A percentile compares a stretch with the other conserved stretches of the same genome.
These are phyloP conservation scores for Linnemannia exigua DNA, from an alignment of 192 early-diverging fungal genomes.

Conservation along the genomic window DNA sequence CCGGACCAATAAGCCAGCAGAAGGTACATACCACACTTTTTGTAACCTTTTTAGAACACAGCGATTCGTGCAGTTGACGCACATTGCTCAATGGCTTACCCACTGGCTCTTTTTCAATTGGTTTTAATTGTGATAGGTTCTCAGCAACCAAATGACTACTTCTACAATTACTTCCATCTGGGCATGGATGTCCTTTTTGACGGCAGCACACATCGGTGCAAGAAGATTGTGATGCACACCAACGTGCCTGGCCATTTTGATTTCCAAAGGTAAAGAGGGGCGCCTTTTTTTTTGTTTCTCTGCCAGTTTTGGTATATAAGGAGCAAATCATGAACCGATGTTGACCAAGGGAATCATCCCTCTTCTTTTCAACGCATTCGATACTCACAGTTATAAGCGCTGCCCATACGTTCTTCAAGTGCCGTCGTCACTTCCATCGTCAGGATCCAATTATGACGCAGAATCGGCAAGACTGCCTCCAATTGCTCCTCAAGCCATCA, in stretches of 20 bases:
- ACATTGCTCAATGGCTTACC: background rate
- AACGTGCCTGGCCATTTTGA: slow-evolving; percentile 80
- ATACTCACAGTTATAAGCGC: slow-evolving; percentile 63
- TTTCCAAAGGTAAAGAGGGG: slow-evolving; percentile 66
- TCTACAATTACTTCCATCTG: slow-evolving; percentile 83
- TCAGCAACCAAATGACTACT: slow-evolving; percentile 73
- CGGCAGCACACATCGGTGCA: slow-evolving; percentile 72
- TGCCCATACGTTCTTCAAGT: slow-evolving; percentile 67
- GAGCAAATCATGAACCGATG: background rate
- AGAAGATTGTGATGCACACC: slow-evolving; percentile 80
- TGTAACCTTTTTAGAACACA: background rate
- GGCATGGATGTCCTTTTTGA: slow-evolving; percentile 84
- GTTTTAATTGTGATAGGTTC: slow-evolving; percentile 28
- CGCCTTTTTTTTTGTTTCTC: no score
- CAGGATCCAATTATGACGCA: slow-evolving; percentile 13
- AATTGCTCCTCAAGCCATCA: slow-evolving; percentile 21
- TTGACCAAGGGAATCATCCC: background rate
- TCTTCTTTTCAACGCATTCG: background rate
- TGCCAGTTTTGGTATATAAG: no score
- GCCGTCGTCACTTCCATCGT: slow-evolving; percentile 24
- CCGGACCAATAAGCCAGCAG: slow-evolving; percentile 15
- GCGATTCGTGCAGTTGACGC: background rate
- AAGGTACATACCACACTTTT: slow-evolving; percentile 12
- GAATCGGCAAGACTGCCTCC: slow-evolving; percentile 39
- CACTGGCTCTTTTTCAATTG: background rate